A percentile compares a stretch with the other conserved stretches of the same genome.
Conservation (phyloP, 106 monocot genomes). For the Narthecium ossifragum region DNA sequence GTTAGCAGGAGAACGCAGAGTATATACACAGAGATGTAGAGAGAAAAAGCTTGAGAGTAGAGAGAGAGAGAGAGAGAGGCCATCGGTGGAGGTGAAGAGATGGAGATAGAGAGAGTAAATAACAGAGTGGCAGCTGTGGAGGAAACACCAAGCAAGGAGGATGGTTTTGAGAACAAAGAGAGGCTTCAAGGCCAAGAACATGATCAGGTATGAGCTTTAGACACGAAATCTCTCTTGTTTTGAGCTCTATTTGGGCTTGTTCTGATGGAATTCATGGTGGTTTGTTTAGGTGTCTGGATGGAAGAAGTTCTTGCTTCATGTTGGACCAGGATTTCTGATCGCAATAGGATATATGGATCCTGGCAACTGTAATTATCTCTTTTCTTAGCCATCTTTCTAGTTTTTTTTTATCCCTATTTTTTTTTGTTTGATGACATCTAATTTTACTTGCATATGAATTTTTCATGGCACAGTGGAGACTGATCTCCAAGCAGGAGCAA, state of each 20-base stretch:
- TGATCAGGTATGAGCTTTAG: no score
- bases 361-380: conserved; percentile 41
- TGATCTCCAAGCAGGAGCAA: conserved; percentile 66
- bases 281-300: conserved; percentile 14
- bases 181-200: no score
- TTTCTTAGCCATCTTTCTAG: neutral
- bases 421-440: neutral
- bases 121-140: neutral
- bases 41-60: neutral
- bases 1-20: no score
- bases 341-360: conserved; percentile 87
- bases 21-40: no score
- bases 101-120: neutral
- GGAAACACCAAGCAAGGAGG: no score
- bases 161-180: no score
- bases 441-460: neutral
- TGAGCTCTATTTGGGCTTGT: no score
- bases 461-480: conserved; percentile 48
- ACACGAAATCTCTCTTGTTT: no score
- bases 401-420: conserved; percentile 4
- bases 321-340: conserved; percentile 82
- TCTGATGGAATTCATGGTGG: no score
- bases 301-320: conserved; percentile 59
- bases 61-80: no score
- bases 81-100: neutral